Conservation (phyloP, 208 protist genomes). For the Histomonas meleagridis region DNA sequence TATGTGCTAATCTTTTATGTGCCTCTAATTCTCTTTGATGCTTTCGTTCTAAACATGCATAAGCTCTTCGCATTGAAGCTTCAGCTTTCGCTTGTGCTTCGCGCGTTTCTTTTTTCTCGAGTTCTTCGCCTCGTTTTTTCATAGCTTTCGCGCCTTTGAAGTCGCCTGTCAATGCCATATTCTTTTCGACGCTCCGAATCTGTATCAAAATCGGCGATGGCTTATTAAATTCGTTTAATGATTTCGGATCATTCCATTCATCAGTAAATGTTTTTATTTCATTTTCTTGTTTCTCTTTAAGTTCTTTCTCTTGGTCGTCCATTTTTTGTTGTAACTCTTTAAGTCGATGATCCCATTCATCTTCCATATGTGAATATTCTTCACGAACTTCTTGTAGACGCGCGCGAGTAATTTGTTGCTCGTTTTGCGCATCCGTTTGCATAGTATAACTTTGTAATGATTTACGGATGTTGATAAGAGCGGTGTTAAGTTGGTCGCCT, state of each 20-base stretch:
- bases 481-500: not conserved
- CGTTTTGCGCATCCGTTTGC: not conserved
- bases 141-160: not conserved
- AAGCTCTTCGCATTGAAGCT: not conserved
- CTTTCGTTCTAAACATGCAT: not conserved
- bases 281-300: not conserved
- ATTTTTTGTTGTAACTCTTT: not conserved
- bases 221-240: not conserved
- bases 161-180: not conserved
- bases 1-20: not conserved
- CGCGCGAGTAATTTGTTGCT: not conserved
- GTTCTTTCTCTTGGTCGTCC: not conserved
- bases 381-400: not conserved
- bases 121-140: not conserved
- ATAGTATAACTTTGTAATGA: not conserved
- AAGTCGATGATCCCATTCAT: not conserved
- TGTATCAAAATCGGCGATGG: not conserved
- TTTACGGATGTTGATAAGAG: not conserved
- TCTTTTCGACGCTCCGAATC: not conserved
- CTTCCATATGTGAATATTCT: not conserved
- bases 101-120: not conserved
- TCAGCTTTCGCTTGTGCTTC: not conserved
- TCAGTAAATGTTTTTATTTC: not conserved
- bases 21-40: not conserved
- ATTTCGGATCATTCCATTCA: not conserved